Percentiles rank a stretch among this genome's conserved stretches.
These are phyloP conservation scores for Podosphaera aphanis DNA, from an alignment of 2,329 filamentous ascomycete species.

Conservation along the genomic window DNA sequence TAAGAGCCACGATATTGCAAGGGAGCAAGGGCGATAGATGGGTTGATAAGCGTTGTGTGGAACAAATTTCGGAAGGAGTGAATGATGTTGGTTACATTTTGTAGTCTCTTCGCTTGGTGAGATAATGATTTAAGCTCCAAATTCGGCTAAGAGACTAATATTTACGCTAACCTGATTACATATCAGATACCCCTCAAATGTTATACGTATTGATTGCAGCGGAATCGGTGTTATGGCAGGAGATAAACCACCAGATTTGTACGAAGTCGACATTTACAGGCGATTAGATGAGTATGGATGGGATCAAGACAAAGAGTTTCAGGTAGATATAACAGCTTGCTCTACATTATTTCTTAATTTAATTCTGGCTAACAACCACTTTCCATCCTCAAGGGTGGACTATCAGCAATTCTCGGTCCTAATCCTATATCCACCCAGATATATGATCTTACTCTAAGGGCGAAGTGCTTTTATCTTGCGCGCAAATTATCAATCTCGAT, in stretches of 20 bases:
- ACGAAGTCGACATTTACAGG: slow-evolving; percentile 25
- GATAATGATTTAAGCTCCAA: not conserved
- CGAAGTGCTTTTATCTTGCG: slow-evolving; percentile 46
- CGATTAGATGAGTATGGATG: slow-evolving; percentile 44
- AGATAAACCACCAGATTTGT: slow-evolving; percentile 7
- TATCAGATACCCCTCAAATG: too few species aligned
- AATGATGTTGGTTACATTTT: not conserved
- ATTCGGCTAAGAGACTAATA: not conserved
- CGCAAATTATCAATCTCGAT: slow-evolving; percentile 26
- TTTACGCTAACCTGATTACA: too few species aligned
- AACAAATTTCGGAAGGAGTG: not conserved
- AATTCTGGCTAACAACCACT: not conserved
- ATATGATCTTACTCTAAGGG: slow-evolving; percentile 35
- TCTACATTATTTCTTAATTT: not conserved
- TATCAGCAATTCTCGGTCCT: slow-evolving; percentile 38
- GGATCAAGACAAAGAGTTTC: slow-evolving; percentile 43
- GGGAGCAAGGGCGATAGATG: not conserved
- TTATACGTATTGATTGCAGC: too few species aligned
- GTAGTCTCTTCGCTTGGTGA: not conserved
- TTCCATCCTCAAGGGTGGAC: slow-evolving; percentile 23
- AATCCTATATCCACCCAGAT: slow-evolving; percentile 29
- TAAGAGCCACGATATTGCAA: not conserved
- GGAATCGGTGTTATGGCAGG: slow-evolving; percentile 6
- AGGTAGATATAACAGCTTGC: slow-evolving; percentile 22
- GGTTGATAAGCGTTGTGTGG: not conserved